phyloP scores from a whole-genome alignment of 345 rosid genomes.

The Excoecaria agallocha region DNA sequence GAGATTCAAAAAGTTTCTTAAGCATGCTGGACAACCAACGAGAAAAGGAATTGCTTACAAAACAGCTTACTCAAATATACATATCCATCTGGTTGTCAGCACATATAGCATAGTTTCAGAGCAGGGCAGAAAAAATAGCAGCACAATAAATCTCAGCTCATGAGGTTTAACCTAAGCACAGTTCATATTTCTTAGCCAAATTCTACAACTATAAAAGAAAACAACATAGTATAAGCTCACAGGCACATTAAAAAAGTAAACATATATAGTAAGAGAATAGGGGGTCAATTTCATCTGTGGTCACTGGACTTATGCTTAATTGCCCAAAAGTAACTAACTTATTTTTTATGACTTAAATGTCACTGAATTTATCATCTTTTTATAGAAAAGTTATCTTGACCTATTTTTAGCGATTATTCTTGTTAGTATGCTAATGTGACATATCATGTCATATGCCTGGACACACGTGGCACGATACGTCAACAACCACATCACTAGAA shows the following conservation, averaged over 20 bases:
- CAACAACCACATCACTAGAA: too few relatives aligned
- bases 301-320: too few relatives aligned
- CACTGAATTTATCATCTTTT: too few relatives aligned
- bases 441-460: too few relatives aligned
- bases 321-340: too few relatives aligned
- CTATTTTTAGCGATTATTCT: too few relatives aligned
- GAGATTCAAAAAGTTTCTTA: conserved; percentile 88
- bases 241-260: not conserved
- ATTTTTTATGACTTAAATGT: too few relatives aligned
- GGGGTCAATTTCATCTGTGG: too few relatives aligned
- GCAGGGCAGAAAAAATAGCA: conserved; percentile 7
- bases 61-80: conserved; percentile 9
- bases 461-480: too few relatives aligned
- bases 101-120: not conserved
- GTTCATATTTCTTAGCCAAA: not conserved
- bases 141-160: not conserved
- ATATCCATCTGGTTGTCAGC: not conserved
- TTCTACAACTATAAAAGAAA: too few relatives aligned
- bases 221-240: not conserved
- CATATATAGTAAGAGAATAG: not conserved
- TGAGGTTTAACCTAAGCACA: not conserved
- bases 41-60: conserved; percentile 88
- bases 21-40: conserved; percentile 96
- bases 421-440: too few relatives aligned
- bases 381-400: too few relatives aligned